Conservation (phyloP, 306 rosid genomes). For the Lathyrus aphaca region DNA sequence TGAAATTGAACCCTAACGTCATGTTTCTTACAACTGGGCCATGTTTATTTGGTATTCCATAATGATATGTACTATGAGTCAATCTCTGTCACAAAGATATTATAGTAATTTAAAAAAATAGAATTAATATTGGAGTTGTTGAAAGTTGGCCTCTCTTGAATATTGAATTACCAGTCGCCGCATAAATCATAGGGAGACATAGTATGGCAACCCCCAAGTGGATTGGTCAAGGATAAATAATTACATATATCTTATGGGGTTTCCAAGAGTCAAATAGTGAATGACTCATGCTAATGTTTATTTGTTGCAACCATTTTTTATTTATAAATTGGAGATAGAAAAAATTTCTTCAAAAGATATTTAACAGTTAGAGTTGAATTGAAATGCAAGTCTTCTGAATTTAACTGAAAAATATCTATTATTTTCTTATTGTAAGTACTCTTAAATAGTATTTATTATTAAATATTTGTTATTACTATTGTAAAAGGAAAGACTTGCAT, state of each 20-base stretch:
- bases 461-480: too few species aligned
- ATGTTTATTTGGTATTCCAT: not conserved
- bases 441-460: too few species aligned
- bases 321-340: too few species aligned
- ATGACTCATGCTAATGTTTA: too few species aligned
- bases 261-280: conserved; percentile 20
- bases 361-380: too few species aligned
- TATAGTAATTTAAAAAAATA: too few species aligned
- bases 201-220: not conserved
- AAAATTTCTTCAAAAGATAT: too few species aligned
- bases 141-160: not conserved
- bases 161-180: not conserved
- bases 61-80: not conserved
- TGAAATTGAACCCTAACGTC: not conserved
- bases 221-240: not conserved
- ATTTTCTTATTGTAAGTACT: too few species aligned
- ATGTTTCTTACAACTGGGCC: not conserved
- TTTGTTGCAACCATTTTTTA: too few species aligned
- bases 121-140: not conserved
- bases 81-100: not conserved
- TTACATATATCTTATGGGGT: conserved; percentile 10
- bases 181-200: not conserved
- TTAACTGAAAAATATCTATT: too few species aligned
- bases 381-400: too few species aligned
- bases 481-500: too few species aligned